Evolutionary conservation across 2,329 filamentous ascomycete species (phyloP), one percentile per base, ranked within the genome.

Genomic region (Trichophyton benhamiae): DNA sequence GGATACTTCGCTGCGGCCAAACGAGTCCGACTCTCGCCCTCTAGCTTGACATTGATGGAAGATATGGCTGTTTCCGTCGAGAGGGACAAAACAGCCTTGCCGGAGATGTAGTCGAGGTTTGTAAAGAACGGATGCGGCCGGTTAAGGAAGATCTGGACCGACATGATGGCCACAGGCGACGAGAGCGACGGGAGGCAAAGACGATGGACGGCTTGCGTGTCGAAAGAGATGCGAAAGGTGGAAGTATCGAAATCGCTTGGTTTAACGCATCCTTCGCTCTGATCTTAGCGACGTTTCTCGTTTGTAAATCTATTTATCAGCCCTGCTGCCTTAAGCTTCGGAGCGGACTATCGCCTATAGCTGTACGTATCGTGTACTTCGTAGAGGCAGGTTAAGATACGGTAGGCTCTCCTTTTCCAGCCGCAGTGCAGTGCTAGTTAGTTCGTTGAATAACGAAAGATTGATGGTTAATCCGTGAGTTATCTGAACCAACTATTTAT

Each of bases 21-120:
- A 46, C 77, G 70, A 25, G 77, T 77, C 41, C 73, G 74, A 66
- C 77, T 79, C 65, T 79, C 78, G 22, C 76, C 77, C 64, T 80
- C 77, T 30, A 80, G 67, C 66, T 80, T 80, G 57, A 79, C 78
- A 48, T 74, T 74, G 42, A 80, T 76, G 3, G 72, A 72, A 46
- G 74, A 72, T 58, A 80, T 74, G 6, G 77, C 68, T 11, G 78
- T 72, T 66, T 78, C 75, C 0, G 70, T 71, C 0, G 69, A 67
- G 6, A 79, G 69, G 57, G 71, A 67, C 48, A 80, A 67, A n/a
- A 77, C 66, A 20, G 78, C 76, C 49, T 69, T 76, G 33, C 78
- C 78, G 1, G 73, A 72, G 27, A 80, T 70, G 59, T 73, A 74
- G 65, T 80, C 78, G 58, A 80, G 72, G 61, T 80, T 80, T 59